phyloP scores from a whole-genome alignment of 2,329 filamentous ascomycete genomes.

The Blumeriella jaapii region DNA sequence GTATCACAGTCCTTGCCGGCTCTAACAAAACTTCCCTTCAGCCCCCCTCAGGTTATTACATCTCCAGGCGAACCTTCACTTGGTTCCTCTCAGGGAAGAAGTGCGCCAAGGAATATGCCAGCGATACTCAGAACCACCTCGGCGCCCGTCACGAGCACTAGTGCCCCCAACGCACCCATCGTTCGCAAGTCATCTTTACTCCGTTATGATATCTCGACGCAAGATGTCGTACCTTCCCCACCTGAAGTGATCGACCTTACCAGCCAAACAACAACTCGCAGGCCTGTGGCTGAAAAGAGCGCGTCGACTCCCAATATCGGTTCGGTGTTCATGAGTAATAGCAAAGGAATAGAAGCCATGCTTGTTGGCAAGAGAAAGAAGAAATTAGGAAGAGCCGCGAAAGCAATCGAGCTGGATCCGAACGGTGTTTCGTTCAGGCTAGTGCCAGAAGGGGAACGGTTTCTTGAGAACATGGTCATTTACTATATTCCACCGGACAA shows the following conservation, averaged over 20 bases:
- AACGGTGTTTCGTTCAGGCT: constrained; percentile 34
- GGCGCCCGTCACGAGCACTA: constrained; percentile 12
- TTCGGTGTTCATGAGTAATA: constrained; percentile 19
- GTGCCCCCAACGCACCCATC: too few species aligned
- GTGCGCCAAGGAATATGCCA: constrained; percentile 12
- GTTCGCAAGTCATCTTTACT: constrained; percentile 14
- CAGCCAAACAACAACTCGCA: neutral
- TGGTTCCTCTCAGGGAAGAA: constrained; percentile 2
- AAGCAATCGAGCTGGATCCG: neutral
- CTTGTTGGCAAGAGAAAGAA: constrained; percentile 18
- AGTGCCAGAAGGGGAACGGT: constrained; percentile 40
- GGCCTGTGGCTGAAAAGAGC: constrained; percentile 10
- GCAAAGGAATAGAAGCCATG: constrained; percentile 21
- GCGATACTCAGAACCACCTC: constrained; percentile 17
- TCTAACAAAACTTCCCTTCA: constrained; percentile 29
- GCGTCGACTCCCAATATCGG: constrained; percentile 19
- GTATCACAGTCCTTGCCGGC: constrained; percentile 23
- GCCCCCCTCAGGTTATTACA: constrained; percentile 8
- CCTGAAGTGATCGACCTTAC: neutral
- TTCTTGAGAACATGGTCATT: constrained; percentile 51
- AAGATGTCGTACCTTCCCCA: constrained; percentile 2
- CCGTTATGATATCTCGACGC: constrained; percentile 15
- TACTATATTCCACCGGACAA: constrained; percentile 79
- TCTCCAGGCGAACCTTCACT: constrained; percentile 30
- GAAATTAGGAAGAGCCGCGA: constrained; percentile 3